Conservation (phyloP, 129 eudicot species). For the Ambrosia artemisiifolia region DNA sequence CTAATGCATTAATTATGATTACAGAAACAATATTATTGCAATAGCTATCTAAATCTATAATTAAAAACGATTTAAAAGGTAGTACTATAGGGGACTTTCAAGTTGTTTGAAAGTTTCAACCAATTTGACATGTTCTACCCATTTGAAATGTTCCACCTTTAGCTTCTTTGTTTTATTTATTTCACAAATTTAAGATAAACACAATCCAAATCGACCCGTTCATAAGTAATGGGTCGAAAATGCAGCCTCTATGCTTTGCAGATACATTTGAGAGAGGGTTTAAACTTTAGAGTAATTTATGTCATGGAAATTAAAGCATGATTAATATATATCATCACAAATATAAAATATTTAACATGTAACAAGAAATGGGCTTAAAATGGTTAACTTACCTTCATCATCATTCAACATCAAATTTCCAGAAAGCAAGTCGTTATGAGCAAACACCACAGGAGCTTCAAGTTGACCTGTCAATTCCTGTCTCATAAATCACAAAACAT, state of each 20-base stretch:
- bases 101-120: too few relatives aligned
- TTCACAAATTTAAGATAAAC: neutral
- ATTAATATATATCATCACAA: neutral
- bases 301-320: neutral
- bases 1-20: neutral
- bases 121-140: too few relatives aligned
- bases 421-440: conserved; percentile 88
- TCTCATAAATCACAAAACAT: conserved; percentile 38
- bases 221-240: neutral
- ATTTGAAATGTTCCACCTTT: too few relatives aligned
- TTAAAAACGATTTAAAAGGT: neutral
- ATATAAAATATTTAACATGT: neutral
- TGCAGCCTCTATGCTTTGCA: neutral
- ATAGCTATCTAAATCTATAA: neutral
- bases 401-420: conserved; percentile 88
- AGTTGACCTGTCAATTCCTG: conserved; percentile 82
- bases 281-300: neutral
- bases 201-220: neutral
- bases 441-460: conserved; percentile 79
- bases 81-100: too few relatives aligned
- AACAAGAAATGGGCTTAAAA: neutral
- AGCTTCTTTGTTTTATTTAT: neutral
- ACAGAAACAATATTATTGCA: neutral
- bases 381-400: conserved; percentile 52
- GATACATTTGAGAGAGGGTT: neutral